Evolutionary conservation across 805 yeast genomes (phyloP).

Genomic region (Cyberlindnera mississippiensis): DNA sequence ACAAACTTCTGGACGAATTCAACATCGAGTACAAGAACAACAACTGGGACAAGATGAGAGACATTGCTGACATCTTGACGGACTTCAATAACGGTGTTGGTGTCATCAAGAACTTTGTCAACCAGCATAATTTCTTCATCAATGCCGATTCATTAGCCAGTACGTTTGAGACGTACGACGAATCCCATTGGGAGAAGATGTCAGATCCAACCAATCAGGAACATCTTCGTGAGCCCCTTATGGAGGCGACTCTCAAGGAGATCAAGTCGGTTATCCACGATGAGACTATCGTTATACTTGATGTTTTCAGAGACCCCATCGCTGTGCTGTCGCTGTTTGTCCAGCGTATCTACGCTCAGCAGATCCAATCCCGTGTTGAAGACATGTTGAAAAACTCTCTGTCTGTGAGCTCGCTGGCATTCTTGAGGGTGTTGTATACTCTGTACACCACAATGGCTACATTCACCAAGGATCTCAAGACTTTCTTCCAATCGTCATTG

Average conservation of each 20-base stretch:
- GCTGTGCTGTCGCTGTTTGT: slow-evolving; percentile 64
- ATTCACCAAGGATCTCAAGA: slow-evolving; percentile 62
- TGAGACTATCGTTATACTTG: slow-evolving; percentile 69
- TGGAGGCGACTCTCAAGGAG: slow-evolving; percentile 51
- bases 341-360: slow-evolving; percentile 73
- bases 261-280: slow-evolving; percentile 56
- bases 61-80: slow-evolving; percentile 66
- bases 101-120: slow-evolving; percentile 77
- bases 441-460: slow-evolving; percentile 56
- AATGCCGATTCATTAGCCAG: slow-evolving; percentile 26
- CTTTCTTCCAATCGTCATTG: slow-evolving; percentile 42
- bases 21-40: slow-evolving; percentile 68
- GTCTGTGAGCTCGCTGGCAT: slow-evolving; percentile 62
- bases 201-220: slow-evolving; percentile 54
- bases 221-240: slow-evolving; percentile 46
- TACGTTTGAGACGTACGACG: slow-evolving; percentile 35
- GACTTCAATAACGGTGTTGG: slow-evolving; percentile 83
- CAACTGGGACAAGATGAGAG: slow-evolving; percentile 68
- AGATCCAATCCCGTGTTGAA: slow-evolving; percentile 54
- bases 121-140: slow-evolving; percentile 68
- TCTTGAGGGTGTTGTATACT: slow-evolving; percentile 69
- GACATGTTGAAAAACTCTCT: slow-evolving; percentile 58
- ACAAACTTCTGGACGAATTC: slow-evolving; percentile 62
- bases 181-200: slow-evolving; percentile 53
- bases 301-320: slow-evolving; percentile 69